Evolutionary conservation across 805 yeast species (phyloP), one percentile per base, ranked within the genome.

Genomic region (Wickerhamomyces alni): DNA sequence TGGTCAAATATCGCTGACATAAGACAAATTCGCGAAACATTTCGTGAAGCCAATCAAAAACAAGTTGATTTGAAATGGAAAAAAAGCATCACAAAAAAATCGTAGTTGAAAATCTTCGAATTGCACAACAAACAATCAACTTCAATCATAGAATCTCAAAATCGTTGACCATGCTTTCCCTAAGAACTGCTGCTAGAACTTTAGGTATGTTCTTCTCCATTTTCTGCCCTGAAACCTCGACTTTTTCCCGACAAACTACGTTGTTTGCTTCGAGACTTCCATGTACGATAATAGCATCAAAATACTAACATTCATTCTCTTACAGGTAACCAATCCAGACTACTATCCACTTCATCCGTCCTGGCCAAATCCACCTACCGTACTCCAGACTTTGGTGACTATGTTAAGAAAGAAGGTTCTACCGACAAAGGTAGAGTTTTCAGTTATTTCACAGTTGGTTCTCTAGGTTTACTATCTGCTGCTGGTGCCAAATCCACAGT

Each of bases 401-500:
- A 87, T 68, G 72, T 88, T 57, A 84, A 82, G 73, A 75, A 75
- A 49, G 66, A 75, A 57, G 72, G 75, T 51, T 76, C 84, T 63
- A 70, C 80, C 55, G 95, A 86, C 59, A 77, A 78, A 59, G 70
- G 80, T 55, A 86, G 96, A 66, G 87, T 82, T 66, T 82, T 83
- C 71, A 77, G 95, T 48, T 93, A 93, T 75, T 91, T 94, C 75
- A 88, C 94, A 89, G 91, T 93, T 53, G 99, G 99, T 54, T 81
- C 97, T 33, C 74, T 87, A 65, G 98, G 97, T 63, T 67, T 88
- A 55, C 70, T 89, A 54, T 72, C 87, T 33, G 94, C 97, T 38
- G 96, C 89, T 41, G 95, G 94, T 60, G 97, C 96, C 61, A 87
- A 89, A 68, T 85, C 95, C 38, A 88, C 97, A 36, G 97, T 89